Evolutionary conservation across 1,284 basidiomycete species (phyloP).

Genomic region (Cerrena zonata): DNA sequence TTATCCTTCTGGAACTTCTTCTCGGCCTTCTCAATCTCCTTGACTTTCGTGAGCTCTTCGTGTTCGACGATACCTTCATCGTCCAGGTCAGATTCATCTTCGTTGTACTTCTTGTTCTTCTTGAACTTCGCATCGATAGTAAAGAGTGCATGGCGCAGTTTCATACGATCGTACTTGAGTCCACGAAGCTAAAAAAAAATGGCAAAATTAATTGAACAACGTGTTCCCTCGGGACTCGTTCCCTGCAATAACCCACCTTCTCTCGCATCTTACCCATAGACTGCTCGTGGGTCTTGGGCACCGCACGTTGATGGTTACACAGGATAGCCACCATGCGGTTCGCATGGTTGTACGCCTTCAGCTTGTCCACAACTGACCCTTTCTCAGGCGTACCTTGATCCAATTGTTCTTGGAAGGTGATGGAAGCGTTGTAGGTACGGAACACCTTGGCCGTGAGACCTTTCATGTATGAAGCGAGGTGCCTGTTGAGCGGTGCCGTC

Average conservation of each 20-base stretch:
- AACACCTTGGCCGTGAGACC: slow-evolving; percentile 96
- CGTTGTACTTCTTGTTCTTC: slow-evolving; percentile 74
- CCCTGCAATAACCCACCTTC: slow-evolving; percentile 51
- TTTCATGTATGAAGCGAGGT: slow-evolving; percentile 87
- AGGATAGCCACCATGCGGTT: slow-evolving; percentile 92
- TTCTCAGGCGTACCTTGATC: slow-evolving; percentile 69
- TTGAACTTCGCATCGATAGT: slow-evolving; percentile 70
- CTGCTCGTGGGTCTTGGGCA: slow-evolving; percentile 84
- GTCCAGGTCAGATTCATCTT: slow-evolving; percentile 88
- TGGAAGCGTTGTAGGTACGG: slow-evolving; percentile 97
- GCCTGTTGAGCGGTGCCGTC: slow-evolving; percentile 84
- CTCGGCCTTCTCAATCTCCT: slow-evolving; percentile 80
- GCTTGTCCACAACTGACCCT: slow-evolving; percentile 82
- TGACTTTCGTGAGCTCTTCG: slow-evolving; percentile 74
- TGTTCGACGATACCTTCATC: slow-evolving; percentile 83
- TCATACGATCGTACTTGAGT: slow-evolving; percentile 92
- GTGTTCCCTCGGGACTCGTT: neutral
- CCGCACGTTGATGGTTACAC: slow-evolving; percentile 95
- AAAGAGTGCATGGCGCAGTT: slow-evolving; percentile 79
- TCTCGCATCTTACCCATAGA: slow-evolving; percentile 89
- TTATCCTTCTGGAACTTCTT: slow-evolving; percentile 89
- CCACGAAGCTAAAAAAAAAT: slow-evolving; percentile 49
- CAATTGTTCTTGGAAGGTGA: slow-evolving; percentile 86
- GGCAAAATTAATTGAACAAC: neutral
- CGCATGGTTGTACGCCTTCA: slow-evolving; percentile 91